Conservation (phyloP, 2,329 filamentous ascomycete genomes). For the Trichoderma citrinoviride region DNA sequence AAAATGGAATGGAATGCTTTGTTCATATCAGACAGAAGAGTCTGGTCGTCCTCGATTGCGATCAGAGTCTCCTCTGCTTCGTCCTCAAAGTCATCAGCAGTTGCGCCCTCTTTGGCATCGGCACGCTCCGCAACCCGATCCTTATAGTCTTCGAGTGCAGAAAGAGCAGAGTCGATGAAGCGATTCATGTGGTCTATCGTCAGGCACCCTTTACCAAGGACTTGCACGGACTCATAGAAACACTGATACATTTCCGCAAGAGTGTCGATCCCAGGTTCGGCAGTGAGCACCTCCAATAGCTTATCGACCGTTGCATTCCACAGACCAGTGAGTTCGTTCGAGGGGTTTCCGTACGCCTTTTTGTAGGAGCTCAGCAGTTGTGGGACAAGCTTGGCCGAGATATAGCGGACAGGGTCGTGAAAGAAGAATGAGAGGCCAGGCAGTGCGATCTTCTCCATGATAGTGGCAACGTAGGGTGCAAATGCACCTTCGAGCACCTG, state of each 20-base stretch:
- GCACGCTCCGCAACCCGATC: slow-evolving; percentile 75
- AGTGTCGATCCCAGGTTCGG: slow-evolving; percentile 93
- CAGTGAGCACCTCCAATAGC: slow-evolving; percentile 86
- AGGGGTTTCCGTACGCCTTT: slow-evolving; percentile 79
- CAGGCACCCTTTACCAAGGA: slow-evolving; percentile 82
- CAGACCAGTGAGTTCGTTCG: slow-evolving; percentile 73
- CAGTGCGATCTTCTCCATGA: slow-evolving; percentile 94
- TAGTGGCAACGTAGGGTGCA: slow-evolving; percentile 84
- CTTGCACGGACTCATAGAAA: slow-evolving; percentile 97
- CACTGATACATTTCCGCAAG: slow-evolving; percentile 99
- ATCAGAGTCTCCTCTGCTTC: slow-evolving; percentile 82
- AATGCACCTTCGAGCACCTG: slow-evolving; percentile 93
- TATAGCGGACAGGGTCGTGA: slow-evolving; percentile 94
- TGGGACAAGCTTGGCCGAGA: slow-evolving; percentile 91
- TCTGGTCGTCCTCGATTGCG: slow-evolving; percentile 96
- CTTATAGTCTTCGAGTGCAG: slow-evolving; percentile 89
- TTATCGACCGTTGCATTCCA: slow-evolving; percentile 87
- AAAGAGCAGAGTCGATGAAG: slow-evolving; percentile 84
- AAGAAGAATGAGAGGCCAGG: slow-evolving; percentile 97
- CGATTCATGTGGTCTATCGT: slow-evolving; percentile 74
- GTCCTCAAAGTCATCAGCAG: slow-evolving; percentile 86
- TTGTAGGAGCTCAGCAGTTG: slow-evolving; percentile 93
- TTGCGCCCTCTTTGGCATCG: slow-evolving; percentile 72
- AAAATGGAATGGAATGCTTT: slow-evolving; percentile 99
- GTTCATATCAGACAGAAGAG: slow-evolving; percentile 97